Base-by-base conservation (phyloP, 306 rosid species). In the Ormosia emarginata region DNA sequence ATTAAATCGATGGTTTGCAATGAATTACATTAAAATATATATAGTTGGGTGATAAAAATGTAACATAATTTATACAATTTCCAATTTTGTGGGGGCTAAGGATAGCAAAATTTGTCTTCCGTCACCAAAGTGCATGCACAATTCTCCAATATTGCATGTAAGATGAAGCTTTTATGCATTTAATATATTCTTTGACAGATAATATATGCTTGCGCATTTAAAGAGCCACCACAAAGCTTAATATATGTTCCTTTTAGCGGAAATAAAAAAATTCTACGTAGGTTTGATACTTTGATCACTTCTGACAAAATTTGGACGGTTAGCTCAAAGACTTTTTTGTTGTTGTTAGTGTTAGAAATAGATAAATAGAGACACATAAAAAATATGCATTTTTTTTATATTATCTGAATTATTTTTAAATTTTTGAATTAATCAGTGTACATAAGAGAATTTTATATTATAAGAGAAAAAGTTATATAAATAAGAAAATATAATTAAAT, bases 131-230 rank as follows among this genome's bases (percentile, higher is more conserved):
- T 40, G 77, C 83, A 57, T 43, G 77, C 83, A 40, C 40, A 55
- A 6, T 57, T 56, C 44, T 43, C 6, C 49, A 37, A 40, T 68
- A 7, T 40, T 11, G 64, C 29, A 7, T 4, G 43, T 12, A 57
- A 40, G 47, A 75, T 18, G 17, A 30, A 10, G 17, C 81, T 58
- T 30, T 67, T 49, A 4, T 74, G 12, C 8, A 58, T 75, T 67
- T 58, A 37, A 62, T 56, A 52, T 78, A 29, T 71, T 41, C 30
- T 7, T 13, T 75, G 59, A 53, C 83, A 78, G 80, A 73, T 84
- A 79, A 84, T 56, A 79, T 11, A 24, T 40, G 82, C 52, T 11
- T 53, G 70, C 36, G 78, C 24, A n/a, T 65, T 80, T 15, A 47
- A 81, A 56, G 85, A 57, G 81, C 47, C 73, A 65, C 67, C 75